phyloP scores from a whole-genome alignment of 306 rosid genomes.

The Lathyrus sativus region DNA sequence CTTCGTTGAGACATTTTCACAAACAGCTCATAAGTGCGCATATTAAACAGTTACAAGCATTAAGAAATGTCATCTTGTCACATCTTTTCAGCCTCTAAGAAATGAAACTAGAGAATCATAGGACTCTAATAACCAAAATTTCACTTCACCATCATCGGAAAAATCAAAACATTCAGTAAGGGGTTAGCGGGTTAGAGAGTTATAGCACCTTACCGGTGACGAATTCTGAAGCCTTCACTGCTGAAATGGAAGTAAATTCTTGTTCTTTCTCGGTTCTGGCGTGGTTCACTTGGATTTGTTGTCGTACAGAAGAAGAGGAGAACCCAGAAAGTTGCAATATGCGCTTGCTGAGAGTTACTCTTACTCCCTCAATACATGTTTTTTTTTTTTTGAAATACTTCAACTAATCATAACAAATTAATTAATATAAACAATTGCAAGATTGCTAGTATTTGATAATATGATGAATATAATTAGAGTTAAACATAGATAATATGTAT shows the following conservation, averaged over 20 bases:
- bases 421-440: too few species aligned
- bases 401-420: too few species aligned
- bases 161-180: background rate
- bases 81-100: too few species aligned
- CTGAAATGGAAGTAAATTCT: background rate
- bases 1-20: background rate
- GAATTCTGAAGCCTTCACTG: background rate
- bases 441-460: too few species aligned
- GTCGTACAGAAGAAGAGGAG: too few species aligned
- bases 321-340: too few species aligned
- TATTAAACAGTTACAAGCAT: background rate
- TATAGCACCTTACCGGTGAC: background rate
- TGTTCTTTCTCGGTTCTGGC: background rate
- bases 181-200: background rate
- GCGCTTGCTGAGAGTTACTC: background rate
- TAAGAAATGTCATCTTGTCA: too few species aligned
- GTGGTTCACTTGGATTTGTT: background rate
- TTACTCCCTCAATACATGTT: too few species aligned
- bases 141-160: background rate
- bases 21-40: background rate
- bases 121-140: background rate
- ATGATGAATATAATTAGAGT: too few species aligned
- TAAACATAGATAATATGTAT: too few species aligned
- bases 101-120: background rate
- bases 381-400: too few species aligned